A percentile compares a stretch with the other conserved stretches of the same genome.
Conservation (phyloP, 768 basidiomycete genomes). For the Multifurca ochricompacta region DNA sequence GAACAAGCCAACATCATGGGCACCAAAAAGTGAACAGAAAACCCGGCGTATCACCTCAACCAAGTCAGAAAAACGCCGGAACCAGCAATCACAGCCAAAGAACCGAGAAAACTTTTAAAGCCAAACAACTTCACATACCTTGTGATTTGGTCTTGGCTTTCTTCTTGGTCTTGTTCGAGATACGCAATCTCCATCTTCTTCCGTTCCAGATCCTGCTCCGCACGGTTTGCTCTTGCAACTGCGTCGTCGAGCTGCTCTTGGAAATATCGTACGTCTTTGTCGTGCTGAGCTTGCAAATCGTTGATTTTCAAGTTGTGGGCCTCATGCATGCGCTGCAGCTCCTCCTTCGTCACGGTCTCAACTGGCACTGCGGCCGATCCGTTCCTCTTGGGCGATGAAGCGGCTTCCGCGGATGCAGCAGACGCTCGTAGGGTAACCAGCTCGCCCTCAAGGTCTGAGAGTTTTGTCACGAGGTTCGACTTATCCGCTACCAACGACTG, state of each 20-base stretch:
- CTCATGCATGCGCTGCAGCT: constrained; percentile 69
- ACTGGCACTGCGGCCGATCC: constrained; percentile 37
- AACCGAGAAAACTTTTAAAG: constrained; percentile 36
- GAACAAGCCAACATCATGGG: constrained; percentile 9
- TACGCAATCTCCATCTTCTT: constrained; percentile 79
- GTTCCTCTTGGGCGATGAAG: constrained; percentile 48
- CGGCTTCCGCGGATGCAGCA: constrained; percentile 36
- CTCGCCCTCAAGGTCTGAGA: constrained; percentile 77
- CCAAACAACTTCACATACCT: constrained; percentile 65
- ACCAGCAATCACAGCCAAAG: constrained; percentile 21
- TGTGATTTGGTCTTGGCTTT: constrained; percentile 63
- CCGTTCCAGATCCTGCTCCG: constrained; percentile 52
- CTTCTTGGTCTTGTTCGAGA: constrained; percentile 73
- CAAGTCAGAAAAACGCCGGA: constrained; percentile 32
- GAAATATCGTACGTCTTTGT: constrained; percentile 45
- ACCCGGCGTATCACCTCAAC: constrained; percentile 5
- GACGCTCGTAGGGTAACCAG: constrained; percentile 55
- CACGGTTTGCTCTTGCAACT: constrained; percentile 40
- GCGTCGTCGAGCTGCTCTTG: constrained; percentile 51
- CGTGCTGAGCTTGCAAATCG: constrained; percentile 63
- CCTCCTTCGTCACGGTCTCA: constrained; percentile 59
- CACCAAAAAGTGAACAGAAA: constrained; percentile 19
- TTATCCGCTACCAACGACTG: constrained; percentile 49
- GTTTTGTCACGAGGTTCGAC: constrained; percentile 47
- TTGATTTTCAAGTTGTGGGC: constrained; percentile 78